Conservation (phyloP, 1,284 basidiomycete species). For the Naganishia liquefaciens region DNA sequence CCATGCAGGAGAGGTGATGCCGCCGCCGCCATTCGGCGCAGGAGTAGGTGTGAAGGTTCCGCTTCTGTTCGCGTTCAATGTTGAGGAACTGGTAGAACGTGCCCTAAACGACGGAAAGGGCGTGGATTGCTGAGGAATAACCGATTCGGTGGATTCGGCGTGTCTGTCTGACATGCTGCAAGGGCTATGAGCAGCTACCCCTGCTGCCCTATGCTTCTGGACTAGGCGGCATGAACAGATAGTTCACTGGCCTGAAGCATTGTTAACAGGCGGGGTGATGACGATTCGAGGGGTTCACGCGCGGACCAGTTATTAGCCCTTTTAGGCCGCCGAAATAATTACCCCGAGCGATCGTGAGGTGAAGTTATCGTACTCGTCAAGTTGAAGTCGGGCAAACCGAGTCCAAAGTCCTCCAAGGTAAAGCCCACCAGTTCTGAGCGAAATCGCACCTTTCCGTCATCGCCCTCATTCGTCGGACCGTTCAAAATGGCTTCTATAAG, state of each 20-base stretch:
- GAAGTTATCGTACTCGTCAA: no score
- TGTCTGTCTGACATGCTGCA: neutral
- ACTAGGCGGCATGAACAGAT: neutral
- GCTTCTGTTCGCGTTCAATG: constrained; percentile 11
- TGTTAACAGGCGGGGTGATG: neutral
- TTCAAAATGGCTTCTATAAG: constrained; percentile 10
- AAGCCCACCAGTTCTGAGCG: no score
- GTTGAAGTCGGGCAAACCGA: no score
- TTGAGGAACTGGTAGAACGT: constrained; percentile 20
- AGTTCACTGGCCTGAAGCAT: neutral
- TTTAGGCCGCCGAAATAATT: constrained; percentile 3
- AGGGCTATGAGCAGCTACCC: neutral
- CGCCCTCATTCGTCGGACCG: neutral
- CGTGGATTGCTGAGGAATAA: constrained; percentile 1
- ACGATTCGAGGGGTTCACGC: neutral
- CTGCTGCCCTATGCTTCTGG: neutral
- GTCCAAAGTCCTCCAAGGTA: no score
- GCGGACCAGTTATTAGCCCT: neutral
- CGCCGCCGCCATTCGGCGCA: constrained; percentile 5
- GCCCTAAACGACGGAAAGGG: constrained; percentile 21
- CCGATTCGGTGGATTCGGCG: constrained; percentile 8
- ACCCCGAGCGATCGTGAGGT: neutral
- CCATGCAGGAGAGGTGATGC: constrained; percentile 28
- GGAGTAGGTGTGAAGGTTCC: neutral
- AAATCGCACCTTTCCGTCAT: no score